phyloP scores from a whole-genome alignment of 2,329 filamentous ascomycete genomes.

The Moelleriella libera region DNA sequence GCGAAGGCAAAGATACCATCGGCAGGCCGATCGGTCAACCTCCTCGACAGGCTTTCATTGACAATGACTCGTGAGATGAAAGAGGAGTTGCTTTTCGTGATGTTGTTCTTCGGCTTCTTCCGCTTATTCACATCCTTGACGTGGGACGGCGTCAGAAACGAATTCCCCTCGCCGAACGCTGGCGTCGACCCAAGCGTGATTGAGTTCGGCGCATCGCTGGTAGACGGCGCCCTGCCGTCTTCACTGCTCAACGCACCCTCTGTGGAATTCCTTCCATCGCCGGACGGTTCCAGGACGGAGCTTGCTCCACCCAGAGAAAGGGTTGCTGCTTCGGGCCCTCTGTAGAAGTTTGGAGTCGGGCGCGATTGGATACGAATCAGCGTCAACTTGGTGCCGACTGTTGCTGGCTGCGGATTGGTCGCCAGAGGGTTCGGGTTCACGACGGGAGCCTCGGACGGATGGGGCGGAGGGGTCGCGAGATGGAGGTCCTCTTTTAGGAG shows the following conservation, averaged over 20 bases:
- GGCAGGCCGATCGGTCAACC: slow-evolving; percentile 60
- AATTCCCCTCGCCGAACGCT: slow-evolving; percentile 78
- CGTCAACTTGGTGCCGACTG: slow-evolving; percentile 71
- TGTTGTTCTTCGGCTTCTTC: slow-evolving; percentile 94
- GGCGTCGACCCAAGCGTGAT: slow-evolving; percentile 35
- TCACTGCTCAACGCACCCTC: slow-evolving; percentile 46
- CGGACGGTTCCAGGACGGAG: slow-evolving; percentile 45
- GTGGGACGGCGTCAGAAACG: slow-evolving; percentile 47
- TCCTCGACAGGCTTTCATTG: slow-evolving; percentile 67
- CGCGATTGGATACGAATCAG: slow-evolving; percentile 58
- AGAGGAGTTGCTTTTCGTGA: slow-evolving; percentile 95
- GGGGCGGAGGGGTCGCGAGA: slow-evolving; percentile 85
- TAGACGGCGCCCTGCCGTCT: slow-evolving; percentile 36
- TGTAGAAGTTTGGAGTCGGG: slow-evolving; percentile 40
- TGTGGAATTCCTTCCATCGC: slow-evolving; percentile 43
- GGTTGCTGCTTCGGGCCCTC: slow-evolving; percentile 35
- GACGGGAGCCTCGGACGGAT: slow-evolving; percentile 82
- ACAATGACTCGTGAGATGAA: slow-evolving; percentile 96
- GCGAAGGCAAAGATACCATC: slow-evolving; percentile 84
- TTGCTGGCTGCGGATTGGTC: slow-evolving; percentile 72
- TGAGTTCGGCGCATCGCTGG: slow-evolving; percentile 32
- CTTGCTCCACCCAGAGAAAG: slow-evolving; percentile 27
- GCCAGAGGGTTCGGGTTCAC: slow-evolving; percentile 83
- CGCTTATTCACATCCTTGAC: slow-evolving; percentile 65
- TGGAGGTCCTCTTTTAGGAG: slow-evolving; percentile 80